Evolutionary conservation across 148 eudicot genomes (phyloP), one percentile per base, ranked within the genome.

Genomic region (Chenopodium album): DNA sequence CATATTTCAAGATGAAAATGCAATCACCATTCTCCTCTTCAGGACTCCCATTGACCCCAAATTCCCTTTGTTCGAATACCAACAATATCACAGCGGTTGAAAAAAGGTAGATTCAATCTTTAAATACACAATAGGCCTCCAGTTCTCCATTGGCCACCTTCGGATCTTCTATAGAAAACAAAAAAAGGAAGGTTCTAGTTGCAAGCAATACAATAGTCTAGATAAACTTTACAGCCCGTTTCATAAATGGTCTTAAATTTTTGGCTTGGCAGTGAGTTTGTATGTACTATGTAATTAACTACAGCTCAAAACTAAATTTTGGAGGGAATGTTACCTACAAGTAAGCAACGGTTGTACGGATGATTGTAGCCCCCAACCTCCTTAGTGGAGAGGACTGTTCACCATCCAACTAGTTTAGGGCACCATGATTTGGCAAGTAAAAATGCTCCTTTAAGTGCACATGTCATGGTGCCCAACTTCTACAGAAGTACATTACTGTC

Each of bases 281-380:
- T 41, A 6, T 6, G 7, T 6, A 41, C 7, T 41, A 41, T 8
- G 44, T 5, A 41, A 41, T 41, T 5, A 41, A 6, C 44, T 41
- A 41, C 44, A 0, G 7, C 37, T 34, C 37, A 34, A 34, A 4
- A 34, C 7, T 41, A 41, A 6, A 41, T 41, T 41, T 41, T 41
- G 44, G 8, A 6, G 44, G 44, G 44, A 5, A 41, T 41, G 44
- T 41, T 5, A 41, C 44, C 44, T 0, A 41, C 5, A 26, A 17
- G 19, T 12, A 34, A 63, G 60, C 23, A 16, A 66, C n/a, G 76
- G 50, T 72, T 92, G 87, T 92, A 60, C 7, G 90, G 77, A 78
- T 44, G 81, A 92, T 23, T 81, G 94, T 90, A 92, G 94, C 91
- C 92, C 89, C 92, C 93, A 76, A 79, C 89, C 89, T 80, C 68